These are phyloP conservation scores for Lagenaria siceraria DNA, from an alignment of 306 rosid species.

Conservation along the genomic window DNA sequence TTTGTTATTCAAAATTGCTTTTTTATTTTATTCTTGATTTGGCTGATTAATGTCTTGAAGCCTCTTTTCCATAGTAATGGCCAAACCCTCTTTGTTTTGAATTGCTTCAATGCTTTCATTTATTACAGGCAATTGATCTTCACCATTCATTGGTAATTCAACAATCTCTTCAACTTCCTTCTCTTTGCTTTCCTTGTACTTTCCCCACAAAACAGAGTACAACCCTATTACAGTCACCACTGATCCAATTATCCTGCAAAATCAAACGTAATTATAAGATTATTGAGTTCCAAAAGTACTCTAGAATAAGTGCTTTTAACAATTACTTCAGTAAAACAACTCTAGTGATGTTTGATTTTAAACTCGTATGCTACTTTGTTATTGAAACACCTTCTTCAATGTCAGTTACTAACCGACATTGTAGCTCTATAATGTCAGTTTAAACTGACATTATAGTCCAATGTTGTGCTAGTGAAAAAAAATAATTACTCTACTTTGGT, in stretches of 20 bases:
- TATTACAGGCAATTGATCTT: not conserved
- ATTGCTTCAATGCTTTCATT: not conserved
- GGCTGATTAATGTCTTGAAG: not conserved
- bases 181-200: not conserved
- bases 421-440: too few relatives aligned
- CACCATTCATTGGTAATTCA: not conserved
- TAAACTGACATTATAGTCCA: too few relatives aligned
- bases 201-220: conserved; percentile 11
- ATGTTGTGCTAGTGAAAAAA: too few relatives aligned
- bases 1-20: not conserved
- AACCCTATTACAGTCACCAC: conserved; percentile 2
- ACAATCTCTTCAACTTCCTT: not conserved
- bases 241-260: conserved; percentile 7
- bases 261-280: not conserved
- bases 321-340: too few relatives aligned
- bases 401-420: too few relatives aligned
- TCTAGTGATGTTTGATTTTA: too few relatives aligned
- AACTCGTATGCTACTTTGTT: too few relatives aligned
- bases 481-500: too few relatives aligned
- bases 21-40: not conserved
- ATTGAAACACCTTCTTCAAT: too few relatives aligned
- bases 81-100: too few relatives aligned
- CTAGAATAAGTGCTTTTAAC: too few relatives aligned
- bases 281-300: not conserved
- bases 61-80: too few relatives aligned